Evolutionary conservation across 148 eudicot genomes (phyloP).

Genomic region (Camellia sinensis): DNA sequence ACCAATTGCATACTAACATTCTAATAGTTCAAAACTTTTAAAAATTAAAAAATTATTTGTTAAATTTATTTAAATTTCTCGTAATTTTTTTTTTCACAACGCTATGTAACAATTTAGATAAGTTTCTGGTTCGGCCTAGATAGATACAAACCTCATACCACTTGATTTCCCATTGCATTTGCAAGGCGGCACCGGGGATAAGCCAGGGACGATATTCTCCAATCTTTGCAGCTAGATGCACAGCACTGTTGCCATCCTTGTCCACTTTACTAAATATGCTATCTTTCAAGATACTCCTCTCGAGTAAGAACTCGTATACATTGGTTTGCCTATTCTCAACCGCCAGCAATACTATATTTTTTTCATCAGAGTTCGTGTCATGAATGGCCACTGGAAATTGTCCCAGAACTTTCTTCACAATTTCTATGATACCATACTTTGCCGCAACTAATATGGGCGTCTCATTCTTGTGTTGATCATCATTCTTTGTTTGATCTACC

Average conservation of each 20-base stretch:
- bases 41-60: too few relatives aligned
- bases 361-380: constrained; percentile 20
- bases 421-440: constrained; percentile 24
- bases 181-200: constrained; percentile 16
- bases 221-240: constrained; percentile 21
- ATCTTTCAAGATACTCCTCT: neutral
- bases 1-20: too few relatives aligned
- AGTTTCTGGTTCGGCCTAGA: neutral
- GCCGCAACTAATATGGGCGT: constrained; percentile 24
- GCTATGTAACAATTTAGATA: neutral
- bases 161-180: constrained; percentile 27
- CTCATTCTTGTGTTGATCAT: neutral
- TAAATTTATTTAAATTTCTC: neutral
- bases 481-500: too few relatives aligned
- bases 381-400: constrained; percentile 18
- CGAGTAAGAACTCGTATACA: neutral
- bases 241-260: constrained; percentile 19
- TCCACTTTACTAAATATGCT: constrained; percentile 16
- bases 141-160: constrained; percentile 21
- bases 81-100: neutral
- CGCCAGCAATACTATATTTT: constrained; percentile 15
- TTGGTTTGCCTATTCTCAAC: constrained; percentile 19
- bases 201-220: constrained; percentile 11
- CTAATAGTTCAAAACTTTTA: too few relatives aligned
- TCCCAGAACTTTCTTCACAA: constrained; percentile 17